Evolutionary conservation across 495 filamentous ascomycete species (phyloP).

Genomic region (Cercophora newfieldiana): DNA sequence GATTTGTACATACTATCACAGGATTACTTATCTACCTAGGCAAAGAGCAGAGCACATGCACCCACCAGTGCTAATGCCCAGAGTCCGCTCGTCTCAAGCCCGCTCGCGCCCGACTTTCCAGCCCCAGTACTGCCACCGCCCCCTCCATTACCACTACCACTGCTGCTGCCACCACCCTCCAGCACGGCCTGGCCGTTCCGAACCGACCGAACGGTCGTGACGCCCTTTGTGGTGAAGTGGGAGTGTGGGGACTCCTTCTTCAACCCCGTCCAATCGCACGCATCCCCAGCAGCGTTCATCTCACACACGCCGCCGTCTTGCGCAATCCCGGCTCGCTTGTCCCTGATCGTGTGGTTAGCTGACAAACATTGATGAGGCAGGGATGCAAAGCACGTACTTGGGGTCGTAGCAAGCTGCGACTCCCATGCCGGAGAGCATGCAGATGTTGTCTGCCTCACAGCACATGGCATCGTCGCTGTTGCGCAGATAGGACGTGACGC

Average conservation of each 20-base stretch:
- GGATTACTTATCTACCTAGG: no score
- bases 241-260: not conserved
- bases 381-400: not conserved
- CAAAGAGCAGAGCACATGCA: not conserved
- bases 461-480: slow-evolving; percentile 9
- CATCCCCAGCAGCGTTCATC: slow-evolving; percentile 6
- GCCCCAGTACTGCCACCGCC: not conserved
- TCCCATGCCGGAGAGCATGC: not conserved
- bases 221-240: not conserved
- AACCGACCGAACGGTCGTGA: not conserved
- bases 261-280: not conserved
- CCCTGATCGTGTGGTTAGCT: not conserved
- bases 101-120: not conserved
- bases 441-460: slow-evolving; percentile 4
- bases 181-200: not conserved
- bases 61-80: not conserved
- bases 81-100: not conserved
- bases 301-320: slow-evolving; percentile 5
- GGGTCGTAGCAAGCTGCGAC: slow-evolving; percentile 1
- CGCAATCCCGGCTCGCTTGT: not conserved
- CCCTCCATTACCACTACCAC: not conserved
- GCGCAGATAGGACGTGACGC: not conserved
- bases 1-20: no score
- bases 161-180: not conserved
- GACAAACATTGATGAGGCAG: not conserved